These are phyloP conservation scores for Mycena polygramma DNA, from an alignment of 768 basidiomycete species.

Conservation along the genomic window DNA sequence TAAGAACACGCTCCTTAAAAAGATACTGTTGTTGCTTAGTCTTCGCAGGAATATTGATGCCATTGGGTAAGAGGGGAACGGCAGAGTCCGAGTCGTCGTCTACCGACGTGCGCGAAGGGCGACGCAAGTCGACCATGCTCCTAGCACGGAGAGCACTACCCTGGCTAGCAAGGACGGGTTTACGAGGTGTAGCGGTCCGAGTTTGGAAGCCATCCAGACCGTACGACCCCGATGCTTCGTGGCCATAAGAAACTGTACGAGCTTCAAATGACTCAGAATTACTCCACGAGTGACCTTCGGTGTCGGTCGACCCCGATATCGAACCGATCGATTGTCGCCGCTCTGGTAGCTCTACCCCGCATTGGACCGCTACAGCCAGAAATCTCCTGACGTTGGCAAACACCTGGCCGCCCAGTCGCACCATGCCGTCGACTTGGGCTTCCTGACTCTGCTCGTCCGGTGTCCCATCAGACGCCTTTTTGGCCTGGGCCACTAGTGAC, in stretches of 20 bases:
- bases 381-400: constrained; percentile 87
- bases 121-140: constrained; percentile 67
- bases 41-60: constrained; percentile 38
- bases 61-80: constrained; percentile 51
- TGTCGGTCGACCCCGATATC: constrained; percentile 45
- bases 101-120: constrained; percentile 39
- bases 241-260: constrained; percentile 44
- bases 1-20: constrained; percentile 50
- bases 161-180: constrained; percentile 32
- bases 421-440: constrained; percentile 80
- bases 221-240: constrained; percentile 40
- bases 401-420: constrained; percentile 83
- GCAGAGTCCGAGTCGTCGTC: constrained; percentile 55
- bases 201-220: constrained; percentile 25
- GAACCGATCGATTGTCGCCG: constrained; percentile 52
- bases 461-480: constrained; percentile 69
- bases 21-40: constrained; percentile 56
- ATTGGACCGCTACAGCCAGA: constrained; percentile 80
- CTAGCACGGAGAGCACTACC: constrained; percentile 57
- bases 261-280: constrained; percentile 48
- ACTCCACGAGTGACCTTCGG: constrained; percentile 47
- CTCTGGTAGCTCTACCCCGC: constrained; percentile 77
- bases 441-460: constrained; percentile 61
- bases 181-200: constrained; percentile 29
- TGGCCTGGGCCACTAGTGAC: constrained; percentile 84